phyloP scores from a whole-genome alignment of 2,329 filamentous ascomycete genomes.

The Ascochyta koolunga region DNA sequence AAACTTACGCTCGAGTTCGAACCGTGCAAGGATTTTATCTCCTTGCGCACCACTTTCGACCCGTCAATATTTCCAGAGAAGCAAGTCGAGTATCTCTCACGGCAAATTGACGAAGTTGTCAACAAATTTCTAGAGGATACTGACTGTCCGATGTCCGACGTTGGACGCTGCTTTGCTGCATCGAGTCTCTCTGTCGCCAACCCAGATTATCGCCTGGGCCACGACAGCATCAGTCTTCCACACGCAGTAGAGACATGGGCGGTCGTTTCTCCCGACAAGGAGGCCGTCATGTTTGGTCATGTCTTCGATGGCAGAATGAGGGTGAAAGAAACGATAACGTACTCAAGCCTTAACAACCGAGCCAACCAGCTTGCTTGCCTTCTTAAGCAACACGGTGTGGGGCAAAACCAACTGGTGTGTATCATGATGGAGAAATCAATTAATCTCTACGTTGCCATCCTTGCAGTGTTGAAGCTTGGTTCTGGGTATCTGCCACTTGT shows the following conservation, averaged over 20 bases:
- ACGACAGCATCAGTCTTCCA: slow-evolving; percentile 37
- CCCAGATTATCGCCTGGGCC: slow-evolving; percentile 35
- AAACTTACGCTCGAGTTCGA: slow-evolving; percentile 78
- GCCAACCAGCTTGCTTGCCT: slow-evolving; percentile 69
- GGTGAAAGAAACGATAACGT: slow-evolving; percentile 61
- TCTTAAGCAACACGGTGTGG: slow-evolving; percentile 57
- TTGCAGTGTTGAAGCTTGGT: slow-evolving; percentile 76
- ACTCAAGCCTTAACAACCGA: slow-evolving; percentile 65
- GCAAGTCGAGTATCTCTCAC: slow-evolving; percentile 63
- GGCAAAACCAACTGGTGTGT: slow-evolving; percentile 66
- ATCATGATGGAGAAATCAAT: slow-evolving; percentile 80
- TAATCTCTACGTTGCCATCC: slow-evolving; percentile 73
- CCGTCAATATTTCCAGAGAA: slow-evolving; percentile 58
- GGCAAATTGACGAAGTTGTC: slow-evolving; percentile 66
- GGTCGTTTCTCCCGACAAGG: slow-evolving; percentile 54
- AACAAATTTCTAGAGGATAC: slow-evolving; percentile 50
- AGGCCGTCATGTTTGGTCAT: slow-evolving; percentile 69
- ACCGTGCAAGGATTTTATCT: slow-evolving; percentile 59
- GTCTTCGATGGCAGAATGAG: slow-evolving; percentile 48
- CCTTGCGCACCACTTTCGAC: slow-evolving; percentile 63
- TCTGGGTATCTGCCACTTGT: slow-evolving; percentile 81
- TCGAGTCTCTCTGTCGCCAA: slow-evolving; percentile 51
- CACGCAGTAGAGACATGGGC: slow-evolving; percentile 62
- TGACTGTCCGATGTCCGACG: slow-evolving; percentile 40
- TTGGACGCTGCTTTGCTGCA: slow-evolving; percentile 28